A percentile compares a stretch with the other conserved stretches of the same genome.
phyloP scores from a whole-genome alignment of 768 basidiomycete species.

The Serendipita sp. region DNA sequence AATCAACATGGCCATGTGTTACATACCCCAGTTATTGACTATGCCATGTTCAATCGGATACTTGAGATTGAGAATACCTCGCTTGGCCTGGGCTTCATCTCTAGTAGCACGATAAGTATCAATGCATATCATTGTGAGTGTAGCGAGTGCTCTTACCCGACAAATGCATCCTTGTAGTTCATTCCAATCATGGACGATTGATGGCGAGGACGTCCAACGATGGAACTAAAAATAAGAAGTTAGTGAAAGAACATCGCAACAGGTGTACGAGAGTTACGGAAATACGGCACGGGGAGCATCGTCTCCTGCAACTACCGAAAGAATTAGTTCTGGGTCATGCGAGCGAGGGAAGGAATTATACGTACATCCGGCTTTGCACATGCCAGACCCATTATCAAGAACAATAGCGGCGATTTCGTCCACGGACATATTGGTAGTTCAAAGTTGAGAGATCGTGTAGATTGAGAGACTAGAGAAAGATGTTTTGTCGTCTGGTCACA shows the following conservation, averaged over 20 bases:
- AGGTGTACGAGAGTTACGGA: too few species aligned
- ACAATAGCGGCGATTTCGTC: conserved; percentile 23
- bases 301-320: conserved; percentile 40
- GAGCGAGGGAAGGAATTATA: conserved; percentile 16
- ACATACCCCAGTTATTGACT: conserved; percentile 78
- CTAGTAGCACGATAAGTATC: conserved; percentile 22
- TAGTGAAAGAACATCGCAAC: not conserved
- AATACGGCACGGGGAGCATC: conserved; percentile 88
- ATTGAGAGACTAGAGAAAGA: not conserved
- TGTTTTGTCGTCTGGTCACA: conserved; percentile 4
- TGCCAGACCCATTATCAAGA: conserved; percentile 92
- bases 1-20: conserved; percentile 25
- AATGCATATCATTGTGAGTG: not conserved
- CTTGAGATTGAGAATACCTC: conserved; percentile 85
- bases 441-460: not conserved
- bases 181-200: conserved; percentile 95
- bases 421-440: not conserved
- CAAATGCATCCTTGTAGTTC: conserved; percentile 93
- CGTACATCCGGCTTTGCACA: conserved; percentile 99
- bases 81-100: conserved; percentile 86
- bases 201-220: conserved; percentile 89
- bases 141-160: conserved; percentile 43
- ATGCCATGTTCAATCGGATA: conserved; percentile 91
- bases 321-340: not conserved
- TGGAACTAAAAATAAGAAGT: conserved; percentile 36